phyloP scores from a whole-genome alignment of 208 protist species.

The Phytomonas serpens region DNA sequence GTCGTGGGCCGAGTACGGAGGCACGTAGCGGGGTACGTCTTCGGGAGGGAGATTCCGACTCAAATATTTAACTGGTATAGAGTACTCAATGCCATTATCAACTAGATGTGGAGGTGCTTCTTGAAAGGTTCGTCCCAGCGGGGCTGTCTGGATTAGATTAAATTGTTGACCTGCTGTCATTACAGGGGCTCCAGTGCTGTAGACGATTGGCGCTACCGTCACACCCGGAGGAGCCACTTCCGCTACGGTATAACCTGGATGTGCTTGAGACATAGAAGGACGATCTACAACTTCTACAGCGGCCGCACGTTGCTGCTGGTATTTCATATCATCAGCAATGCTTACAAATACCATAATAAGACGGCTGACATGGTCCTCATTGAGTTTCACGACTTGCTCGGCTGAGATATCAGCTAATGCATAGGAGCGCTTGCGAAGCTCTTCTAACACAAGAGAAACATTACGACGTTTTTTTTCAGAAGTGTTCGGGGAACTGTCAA shows the following conservation, averaged over 20 bases:
- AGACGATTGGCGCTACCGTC: not conserved
- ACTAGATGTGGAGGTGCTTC: not conserved
- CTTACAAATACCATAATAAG: conserved; percentile 72
- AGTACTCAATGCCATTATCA: not conserved
- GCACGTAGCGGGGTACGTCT: not conserved
- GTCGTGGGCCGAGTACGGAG: not conserved
- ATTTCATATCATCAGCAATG: conserved; percentile 39
- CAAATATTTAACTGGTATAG: not conserved
- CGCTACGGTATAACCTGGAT: conserved; percentile 5
- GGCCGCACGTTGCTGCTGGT: conserved; percentile 11
- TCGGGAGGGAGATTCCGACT: not conserved
- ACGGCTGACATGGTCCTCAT: conserved; percentile 77
- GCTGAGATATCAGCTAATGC: conserved; percentile 44
- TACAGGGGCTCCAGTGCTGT: not conserved
- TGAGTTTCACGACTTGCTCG: conserved; percentile 65
- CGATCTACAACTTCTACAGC: not conserved
- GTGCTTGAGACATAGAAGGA: not conserved
- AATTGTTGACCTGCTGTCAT: conserved; percentile 2
- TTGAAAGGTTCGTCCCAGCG: not conserved
- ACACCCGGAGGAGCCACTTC: conserved; percentile 1
- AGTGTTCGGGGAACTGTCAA: conserved; percentile 65
- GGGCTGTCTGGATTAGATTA: not conserved
- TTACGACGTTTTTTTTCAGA: conserved; percentile 73
- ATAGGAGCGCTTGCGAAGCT: conserved; percentile 52
- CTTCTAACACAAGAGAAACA: conserved; percentile 57